These are phyloP conservation scores for Debaryomyces hansenii DNA, from an alignment of 805 yeast species.

Conservation along the genomic window DNA sequence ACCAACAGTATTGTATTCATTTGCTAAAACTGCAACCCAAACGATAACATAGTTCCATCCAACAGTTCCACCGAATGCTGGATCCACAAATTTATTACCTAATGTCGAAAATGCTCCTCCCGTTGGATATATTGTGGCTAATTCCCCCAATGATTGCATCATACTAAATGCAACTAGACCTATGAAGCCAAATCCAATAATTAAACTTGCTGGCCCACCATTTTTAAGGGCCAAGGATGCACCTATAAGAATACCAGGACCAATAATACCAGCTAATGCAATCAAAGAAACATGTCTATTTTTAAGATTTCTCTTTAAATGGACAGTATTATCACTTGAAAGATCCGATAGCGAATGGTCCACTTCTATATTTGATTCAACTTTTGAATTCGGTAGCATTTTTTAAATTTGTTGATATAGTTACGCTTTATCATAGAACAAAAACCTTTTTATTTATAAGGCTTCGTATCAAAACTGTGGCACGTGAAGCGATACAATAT, in stretches of 20 bases:
- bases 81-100: slow-evolving; percentile 52
- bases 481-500: too few relatives aligned
- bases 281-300: slow-evolving; percentile 52
- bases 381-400: too few relatives aligned
- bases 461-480: too few relatives aligned
- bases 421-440: too few relatives aligned
- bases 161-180: slow-evolving; percentile 54
- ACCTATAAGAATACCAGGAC: slow-evolving; percentile 59
- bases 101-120: slow-evolving; percentile 51
- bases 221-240: slow-evolving; percentile 50
- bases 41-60: slow-evolving; percentile 54
- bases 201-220: slow-evolving; percentile 56
- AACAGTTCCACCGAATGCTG: slow-evolving; percentile 57
- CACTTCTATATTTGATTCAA: too few relatives aligned
- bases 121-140: slow-evolving; percentile 53
- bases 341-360: too few relatives aligned
- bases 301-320: slow-evolving; percentile 47
- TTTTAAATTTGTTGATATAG: too few relatives aligned
- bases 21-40: slow-evolving; percentile 56
- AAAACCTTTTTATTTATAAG: too few relatives aligned
- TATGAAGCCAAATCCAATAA: slow-evolving; percentile 45
- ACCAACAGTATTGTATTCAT: slow-evolving; percentile 56
- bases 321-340: slow-evolving; percentile 23
- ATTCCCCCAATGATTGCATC: slow-evolving; percentile 58
- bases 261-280: slow-evolving; percentile 59